Base-by-base conservation (phyloP, 2,329 filamentous ascomycete species). In the Blastomyces silverae region DNA sequence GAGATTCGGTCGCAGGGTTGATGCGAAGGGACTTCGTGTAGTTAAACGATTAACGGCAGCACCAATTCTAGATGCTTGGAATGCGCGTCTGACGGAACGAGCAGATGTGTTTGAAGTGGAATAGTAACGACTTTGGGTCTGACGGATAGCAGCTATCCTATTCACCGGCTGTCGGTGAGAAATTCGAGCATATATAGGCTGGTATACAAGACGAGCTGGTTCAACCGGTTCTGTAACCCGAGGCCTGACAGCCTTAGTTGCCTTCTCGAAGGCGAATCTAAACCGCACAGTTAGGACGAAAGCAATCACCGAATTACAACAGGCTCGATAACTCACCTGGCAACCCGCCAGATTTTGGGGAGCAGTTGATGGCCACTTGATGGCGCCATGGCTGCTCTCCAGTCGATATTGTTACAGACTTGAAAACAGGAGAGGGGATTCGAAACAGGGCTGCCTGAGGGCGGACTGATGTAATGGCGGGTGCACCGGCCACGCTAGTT, bases 1-100 rank as follows among this genome's bases (percentile, higher is more conserved):
- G 68, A 97, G 80, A 73, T 96, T 97, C 1, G 94, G 94, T 46
- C 94, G 89, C 46, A 99, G 85, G 0, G 92, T 89, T 61, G 87
- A 91, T 3, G 92, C 89, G 75, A 97, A 97, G 0, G 93, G 93
- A 39, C 92, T 87, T 61, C 90, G 87, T 37, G 87, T 87, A 20
- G 90, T 87, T 65, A 89, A 84, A 67, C 87, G 84, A 42, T 81
- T 82, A 64, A 89, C 79, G 25, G 83, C 82, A 22, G 79, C 77
- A 31, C 81, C 81, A 64, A 86, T 81, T 4, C 80, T 79, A 34
- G 86, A 87, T 64, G 80, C 81, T 44, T 83, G 83, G 61, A 84
- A 84, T 1, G 81, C 78, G 34, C 82, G 74, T 58, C 81, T 80
- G 61, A 84, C 80, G 52, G 80, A 80, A 71, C 76, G 79, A 65